Evolutionary conservation across 192 early-diverging fungal species (phyloP).

Genomic region (Umbelopsis sp.): DNA sequence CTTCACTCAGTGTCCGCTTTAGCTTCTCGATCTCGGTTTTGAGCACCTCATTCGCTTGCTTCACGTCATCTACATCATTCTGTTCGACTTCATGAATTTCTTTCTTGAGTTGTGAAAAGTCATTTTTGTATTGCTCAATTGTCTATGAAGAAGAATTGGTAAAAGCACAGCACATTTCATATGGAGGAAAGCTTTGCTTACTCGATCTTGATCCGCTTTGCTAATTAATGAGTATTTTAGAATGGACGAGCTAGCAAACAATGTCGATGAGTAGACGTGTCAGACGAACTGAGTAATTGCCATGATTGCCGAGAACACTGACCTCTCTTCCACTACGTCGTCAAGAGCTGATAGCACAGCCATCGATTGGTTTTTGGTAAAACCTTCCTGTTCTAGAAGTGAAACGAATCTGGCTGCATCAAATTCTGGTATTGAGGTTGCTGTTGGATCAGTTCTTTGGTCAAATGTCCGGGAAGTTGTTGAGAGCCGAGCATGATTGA

Average conservation of each 20-base stretch:
- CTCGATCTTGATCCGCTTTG: slow-evolving; percentile 79
- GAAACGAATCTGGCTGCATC: slow-evolving; percentile 77
- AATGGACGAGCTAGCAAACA: slow-evolving; percentile 52
- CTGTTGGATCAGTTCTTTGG: neutral
- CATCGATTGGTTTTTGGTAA: slow-evolving; percentile 66
- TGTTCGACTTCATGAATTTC: slow-evolving; percentile 90
- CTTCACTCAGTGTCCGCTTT: slow-evolving; percentile 77
- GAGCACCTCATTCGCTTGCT: slow-evolving; percentile 78
- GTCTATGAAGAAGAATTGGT: slow-evolving; percentile 44
- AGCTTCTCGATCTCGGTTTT: slow-evolving; percentile 84
- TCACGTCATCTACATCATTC: slow-evolving; percentile 82
- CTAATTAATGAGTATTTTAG: slow-evolving; percentile 69
- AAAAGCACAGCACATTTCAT: neutral
- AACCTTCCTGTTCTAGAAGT: slow-evolving; percentile 72
- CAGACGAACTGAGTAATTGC: neutral
- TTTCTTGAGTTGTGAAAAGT: slow-evolving; percentile 83
- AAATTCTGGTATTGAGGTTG: slow-evolving; percentile 51
- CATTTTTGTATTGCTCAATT: slow-evolving; percentile 81
- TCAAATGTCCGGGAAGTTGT: neutral
- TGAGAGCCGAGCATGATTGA: neutral
- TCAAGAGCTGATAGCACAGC: slow-evolving; percentile 74
- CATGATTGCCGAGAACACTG: neutral
- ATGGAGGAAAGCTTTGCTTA: slow-evolving; percentile 25
- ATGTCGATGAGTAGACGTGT: neutral
- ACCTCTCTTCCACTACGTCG: slow-evolving; percentile 78